Percentiles rank a stretch among this genome's conserved stretches.
Evolutionary conservation across 2,329 filamentous ascomycete species (phyloP).

Genomic region (Alternaria postmessia): DNA sequence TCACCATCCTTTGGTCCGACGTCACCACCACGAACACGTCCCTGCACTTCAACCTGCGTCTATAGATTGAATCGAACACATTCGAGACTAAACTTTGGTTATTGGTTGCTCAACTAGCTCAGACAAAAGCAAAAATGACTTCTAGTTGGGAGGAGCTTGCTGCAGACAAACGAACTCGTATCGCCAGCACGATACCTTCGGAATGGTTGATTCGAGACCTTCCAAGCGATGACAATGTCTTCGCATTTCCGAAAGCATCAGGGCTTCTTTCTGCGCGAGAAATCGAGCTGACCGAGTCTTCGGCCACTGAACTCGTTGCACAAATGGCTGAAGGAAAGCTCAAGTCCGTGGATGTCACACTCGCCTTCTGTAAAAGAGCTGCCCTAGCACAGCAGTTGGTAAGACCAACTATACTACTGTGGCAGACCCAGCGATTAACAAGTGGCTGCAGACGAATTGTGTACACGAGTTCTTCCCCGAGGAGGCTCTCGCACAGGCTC

Average conservation of each 20-base stretch:
- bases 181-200: conserved; percentile 32
- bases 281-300: conserved; percentile 33
- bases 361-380: conserved; percentile 61
- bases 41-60: not conserved
- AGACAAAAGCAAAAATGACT: not conserved
- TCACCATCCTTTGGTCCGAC: not conserved
- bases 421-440: not conserved
- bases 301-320: conserved; percentile 31
- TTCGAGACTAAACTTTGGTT: not conserved
- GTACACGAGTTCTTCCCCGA: conserved; percentile 56
- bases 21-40: not conserved
- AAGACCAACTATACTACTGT: conserved; percentile 16
- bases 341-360: conserved; percentile 52
- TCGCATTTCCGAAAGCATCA: conserved; percentile 26
- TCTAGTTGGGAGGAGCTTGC: conserved; percentile 30
- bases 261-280: conserved; percentile 36
- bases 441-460: conserved; percentile 16
- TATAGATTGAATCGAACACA: not conserved
- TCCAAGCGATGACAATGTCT: conserved; percentile 16
- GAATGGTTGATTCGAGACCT: conserved; percentile 27
- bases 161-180: conserved; percentile 27
- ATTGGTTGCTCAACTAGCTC: not conserved
- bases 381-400: conserved; percentile 65
- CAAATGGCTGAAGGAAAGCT: conserved; percentile 24
- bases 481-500: conserved; percentile 48